phyloP scores from a whole-genome alignment of 2,329 filamentous ascomycete species.

The Aspergillus sp. region DNA sequence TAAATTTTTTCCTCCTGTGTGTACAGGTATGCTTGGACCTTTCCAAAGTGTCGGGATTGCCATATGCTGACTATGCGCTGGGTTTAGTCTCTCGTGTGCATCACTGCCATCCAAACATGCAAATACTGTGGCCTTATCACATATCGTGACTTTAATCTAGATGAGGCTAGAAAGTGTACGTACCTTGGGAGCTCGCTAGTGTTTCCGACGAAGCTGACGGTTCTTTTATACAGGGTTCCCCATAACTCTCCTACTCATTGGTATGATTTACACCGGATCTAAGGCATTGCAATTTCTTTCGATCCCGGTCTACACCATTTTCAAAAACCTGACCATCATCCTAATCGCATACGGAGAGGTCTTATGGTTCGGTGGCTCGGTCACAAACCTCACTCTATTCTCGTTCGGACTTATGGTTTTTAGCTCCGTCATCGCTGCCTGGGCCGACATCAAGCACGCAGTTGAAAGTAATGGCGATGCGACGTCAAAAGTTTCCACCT shows the following conservation, averaged over 20 bases:
- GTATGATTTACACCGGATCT: constrained; percentile 98
- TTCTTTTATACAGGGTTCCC: constrained; percentile 72
- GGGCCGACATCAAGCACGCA: constrained; percentile 92
- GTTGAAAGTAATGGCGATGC: constrained; percentile 67
- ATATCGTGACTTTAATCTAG: constrained; percentile 78
- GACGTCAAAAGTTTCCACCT: constrained; percentile 75
- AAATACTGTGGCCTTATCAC: constrained; percentile 81
- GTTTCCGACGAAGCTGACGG: constrained; percentile 8
- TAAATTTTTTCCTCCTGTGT: constrained; percentile 92
- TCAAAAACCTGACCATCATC: constrained; percentile 99
- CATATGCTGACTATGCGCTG: background rate
- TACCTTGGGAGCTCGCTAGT: constrained; percentile 13
- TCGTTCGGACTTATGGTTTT: constrained; percentile 97
- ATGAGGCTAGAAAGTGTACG: constrained; percentile 91
- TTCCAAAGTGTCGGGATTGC: background rate
- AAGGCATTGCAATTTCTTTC: constrained; percentile 96
- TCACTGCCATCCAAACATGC: constrained; percentile 76
- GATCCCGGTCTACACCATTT: constrained; percentile 98
- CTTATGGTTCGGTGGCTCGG: constrained; percentile 93
- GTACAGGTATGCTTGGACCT: constrained; percentile 69
- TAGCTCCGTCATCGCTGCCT: constrained; percentile 90
- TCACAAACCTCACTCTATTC: constrained; percentile 81
- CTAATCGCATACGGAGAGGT: constrained; percentile 98
- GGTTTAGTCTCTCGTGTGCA: constrained; percentile 79
- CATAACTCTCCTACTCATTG: constrained; percentile 90